phyloP scores from a whole-genome alignment of 148 eudicot genomes.

The Camellia granthamiana region DNA sequence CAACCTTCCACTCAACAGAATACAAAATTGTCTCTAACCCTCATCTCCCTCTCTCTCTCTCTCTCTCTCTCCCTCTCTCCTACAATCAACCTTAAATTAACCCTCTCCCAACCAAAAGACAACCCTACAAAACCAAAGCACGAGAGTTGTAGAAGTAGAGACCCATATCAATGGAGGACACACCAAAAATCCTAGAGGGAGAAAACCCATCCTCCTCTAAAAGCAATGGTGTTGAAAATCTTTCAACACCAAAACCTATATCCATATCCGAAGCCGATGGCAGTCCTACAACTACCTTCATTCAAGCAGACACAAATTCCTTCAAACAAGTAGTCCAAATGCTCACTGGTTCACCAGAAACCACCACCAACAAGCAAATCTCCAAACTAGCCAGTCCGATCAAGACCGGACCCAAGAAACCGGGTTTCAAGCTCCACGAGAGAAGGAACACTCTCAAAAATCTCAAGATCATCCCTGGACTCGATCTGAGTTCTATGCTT shows the following conservation, averaged over 20 bases:
- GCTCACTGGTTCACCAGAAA: conserved; percentile 20
- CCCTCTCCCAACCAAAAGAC: background rate
- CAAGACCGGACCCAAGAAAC: conserved; percentile 14
- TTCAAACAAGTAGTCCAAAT: conserved; percentile 19
- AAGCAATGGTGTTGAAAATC: background rate
- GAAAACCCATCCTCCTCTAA: background rate
- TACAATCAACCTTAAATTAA: no score
- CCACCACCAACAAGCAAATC: background rate
- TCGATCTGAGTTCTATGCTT: background rate
- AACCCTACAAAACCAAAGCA: background rate
- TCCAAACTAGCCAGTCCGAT: background rate
- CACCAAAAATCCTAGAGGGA: conserved; percentile 5
- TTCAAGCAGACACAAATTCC: conserved; percentile 18
- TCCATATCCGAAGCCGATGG: conserved; percentile 6
- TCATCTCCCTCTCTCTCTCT: conserved; percentile 8
- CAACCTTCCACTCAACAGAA: conserved; percentile 10
- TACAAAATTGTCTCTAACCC: background rate
- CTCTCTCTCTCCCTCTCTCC: background rate
- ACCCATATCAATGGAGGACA: conserved; percentile 9
- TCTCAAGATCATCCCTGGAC: conserved; percentile 15
- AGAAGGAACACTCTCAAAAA: conserved; percentile 14
- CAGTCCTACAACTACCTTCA: conserved; percentile 13
- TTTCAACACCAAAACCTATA: conserved; percentile 6
- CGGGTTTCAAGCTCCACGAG: conserved; percentile 22
- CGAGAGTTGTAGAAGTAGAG: background rate